These are phyloP conservation scores for Leptographium wingfieldii DNA, from an alignment of 2,329 filamentous ascomycete species.

Conservation along the genomic window DNA sequence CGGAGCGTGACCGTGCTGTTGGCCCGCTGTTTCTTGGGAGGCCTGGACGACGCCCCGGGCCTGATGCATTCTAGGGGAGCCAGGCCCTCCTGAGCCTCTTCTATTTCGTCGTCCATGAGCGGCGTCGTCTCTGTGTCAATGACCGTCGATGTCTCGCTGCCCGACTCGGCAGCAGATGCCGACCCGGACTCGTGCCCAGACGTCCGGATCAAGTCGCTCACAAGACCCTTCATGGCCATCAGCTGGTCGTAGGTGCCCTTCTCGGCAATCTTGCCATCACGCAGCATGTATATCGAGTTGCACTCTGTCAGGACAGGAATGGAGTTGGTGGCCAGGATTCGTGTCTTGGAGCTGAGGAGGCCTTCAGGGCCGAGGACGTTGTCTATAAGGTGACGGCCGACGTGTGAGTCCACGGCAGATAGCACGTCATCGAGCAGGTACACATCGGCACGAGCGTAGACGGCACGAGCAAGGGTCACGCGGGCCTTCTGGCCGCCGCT, in stretches of 20 bases:
- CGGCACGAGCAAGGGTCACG: constrained; percentile 79
- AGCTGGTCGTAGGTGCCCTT: constrained; percentile 84
- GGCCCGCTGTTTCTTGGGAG: constrained; percentile 38
- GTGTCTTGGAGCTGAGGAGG: constrained; percentile 71
- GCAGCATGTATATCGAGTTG: constrained; percentile 75
- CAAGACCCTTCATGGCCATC: constrained; percentile 85
- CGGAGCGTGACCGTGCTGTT: constrained; percentile 72
- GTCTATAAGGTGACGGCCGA: constrained; percentile 88
- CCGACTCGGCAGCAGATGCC: constrained; percentile 12
- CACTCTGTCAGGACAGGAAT: constrained; percentile 84
- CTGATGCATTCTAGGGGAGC: constrained; percentile 68
- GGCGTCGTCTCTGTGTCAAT: constrained; percentile 38
- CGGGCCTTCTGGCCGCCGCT: constrained; percentile 95
- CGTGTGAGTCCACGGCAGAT: constrained; percentile 96
- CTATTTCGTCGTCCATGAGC: constrained; percentile 55
- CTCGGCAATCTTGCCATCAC: constrained; percentile 73
- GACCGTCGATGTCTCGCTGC: constrained; percentile 45
- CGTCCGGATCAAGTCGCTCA: constrained; percentile 72
- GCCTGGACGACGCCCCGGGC: constrained; percentile 23
- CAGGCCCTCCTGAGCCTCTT: constrained; percentile 65
- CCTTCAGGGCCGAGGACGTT: constrained; percentile 81
- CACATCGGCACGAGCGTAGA: constrained; percentile 93
- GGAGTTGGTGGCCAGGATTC: constrained; percentile 88
- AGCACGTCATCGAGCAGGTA: constrained; percentile 90
- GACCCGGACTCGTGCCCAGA: constrained; percentile 42